These are phyloP conservation scores for Geotrichum macrosporum DNA, from an alignment of 1,139 yeast genomes.

Conservation along the genomic window DNA sequence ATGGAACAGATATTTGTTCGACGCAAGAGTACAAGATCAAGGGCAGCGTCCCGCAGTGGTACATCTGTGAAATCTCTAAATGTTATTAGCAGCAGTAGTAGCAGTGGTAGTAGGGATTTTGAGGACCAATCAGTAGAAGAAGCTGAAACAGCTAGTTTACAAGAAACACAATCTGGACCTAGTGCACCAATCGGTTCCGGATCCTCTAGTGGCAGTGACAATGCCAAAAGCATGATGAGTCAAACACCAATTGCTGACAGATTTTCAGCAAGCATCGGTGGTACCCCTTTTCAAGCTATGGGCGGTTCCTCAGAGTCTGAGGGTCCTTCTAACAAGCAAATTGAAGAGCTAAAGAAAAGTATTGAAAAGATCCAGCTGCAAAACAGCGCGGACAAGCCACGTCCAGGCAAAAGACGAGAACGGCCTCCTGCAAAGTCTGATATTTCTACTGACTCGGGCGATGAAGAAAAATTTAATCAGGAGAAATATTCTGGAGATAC, in stretches of 20 bases:
- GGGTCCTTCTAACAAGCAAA: background rate
- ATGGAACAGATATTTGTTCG: background rate
- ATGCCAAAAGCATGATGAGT: background rate
- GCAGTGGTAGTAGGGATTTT: constrained; percentile 7
- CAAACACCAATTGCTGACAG: constrained; percentile 22
- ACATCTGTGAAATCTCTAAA: constrained; percentile 10
- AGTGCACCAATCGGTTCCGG: background rate
- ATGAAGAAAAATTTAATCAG: background rate
- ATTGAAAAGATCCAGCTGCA: background rate
- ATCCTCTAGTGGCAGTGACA: background rate
- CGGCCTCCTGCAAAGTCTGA: background rate
- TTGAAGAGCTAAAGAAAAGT: background rate
- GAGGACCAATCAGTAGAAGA: constrained; percentile 11
- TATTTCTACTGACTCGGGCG: too few relatives aligned
- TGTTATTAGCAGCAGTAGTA: constrained; percentile 14
- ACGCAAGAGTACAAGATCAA: background rate
- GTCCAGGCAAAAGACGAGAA: background rate
- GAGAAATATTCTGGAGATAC: background rate
- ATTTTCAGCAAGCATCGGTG: constrained; percentile 9
- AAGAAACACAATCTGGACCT: constrained; percentile 4
- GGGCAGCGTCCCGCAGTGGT: background rate
- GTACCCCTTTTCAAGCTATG: constrained; percentile 1
- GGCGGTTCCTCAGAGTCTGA: too few relatives aligned
- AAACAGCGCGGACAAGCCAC: background rate
- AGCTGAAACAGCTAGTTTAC: constrained; percentile 1